Evolutionary conservation across 2,329 filamentous ascomycete genomes (phyloP), one percentile per base, ranked within the genome.

Genomic region (Diaporthe sp.): DNA sequence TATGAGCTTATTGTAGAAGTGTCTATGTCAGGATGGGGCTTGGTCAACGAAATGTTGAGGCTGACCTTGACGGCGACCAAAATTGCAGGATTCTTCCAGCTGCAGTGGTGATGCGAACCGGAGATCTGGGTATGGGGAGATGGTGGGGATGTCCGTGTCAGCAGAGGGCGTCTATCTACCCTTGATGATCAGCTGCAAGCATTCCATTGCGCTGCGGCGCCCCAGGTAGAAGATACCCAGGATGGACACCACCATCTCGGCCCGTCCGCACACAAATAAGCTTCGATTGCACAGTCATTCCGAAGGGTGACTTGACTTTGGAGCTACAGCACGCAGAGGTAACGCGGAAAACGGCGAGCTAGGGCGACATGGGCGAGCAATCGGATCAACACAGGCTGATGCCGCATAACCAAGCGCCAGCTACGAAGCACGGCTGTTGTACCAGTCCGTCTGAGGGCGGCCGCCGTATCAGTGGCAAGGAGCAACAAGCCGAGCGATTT

Each of bases 121-220:
- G 72, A 39, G 51, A 34, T 42, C 55, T 74, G 72, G 49, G 47
- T 34, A 28, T 47, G 65, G 53, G 37, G 42, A 68, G 31, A 25
- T 15, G 25, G 70, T 77, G 76, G 76, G 76, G 76, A 77, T 77
- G 74, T 77, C 76, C 76, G 76, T 61, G 71, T 65, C 57, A 60
- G 58, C 42, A 31, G 10, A 51, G 25, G 47, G 47, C n/a, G 51
- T 25, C 44, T 20, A 51, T 51, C 12, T 17, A 7, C 13, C 37
- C 15, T 31, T 31, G 10, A 47, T 28, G 58, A 22, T 60, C 71
- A 65, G 39, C 44, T 61, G 71, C 58, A 58, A 4, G 25, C 44
- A 20, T 53, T 49, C 17, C 47, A 7, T 20, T 13, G 44, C 22
- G 28, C 34, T 42, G 31, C 25, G 13, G 55, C 28, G 10, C 47